Conservation (phyloP, 176 grass and related monocot species). For the Zoysia pacifica region DNA sequence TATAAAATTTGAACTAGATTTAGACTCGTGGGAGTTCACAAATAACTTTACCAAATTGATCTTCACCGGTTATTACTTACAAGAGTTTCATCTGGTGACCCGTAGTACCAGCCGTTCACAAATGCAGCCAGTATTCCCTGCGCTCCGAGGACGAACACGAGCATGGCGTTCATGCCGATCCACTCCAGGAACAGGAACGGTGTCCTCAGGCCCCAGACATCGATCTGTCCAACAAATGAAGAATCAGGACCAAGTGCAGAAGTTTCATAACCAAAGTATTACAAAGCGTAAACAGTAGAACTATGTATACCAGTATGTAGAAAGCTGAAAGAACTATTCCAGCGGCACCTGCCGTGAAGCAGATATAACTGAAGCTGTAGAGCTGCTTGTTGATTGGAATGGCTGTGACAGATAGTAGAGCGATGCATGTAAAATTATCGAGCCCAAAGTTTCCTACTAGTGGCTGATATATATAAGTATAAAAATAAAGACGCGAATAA, state of each 20-base stretch:
- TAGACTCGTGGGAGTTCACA: background rate
- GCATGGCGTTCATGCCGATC: conserved; percentile 92
- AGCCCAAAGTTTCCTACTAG: background rate
- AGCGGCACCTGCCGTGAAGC: conserved; percentile 64
- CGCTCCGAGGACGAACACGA: conserved; percentile 78
- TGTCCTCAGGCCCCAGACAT: conserved; percentile 59
- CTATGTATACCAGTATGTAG: conserved; percentile 57
- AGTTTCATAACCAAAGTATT: background rate
- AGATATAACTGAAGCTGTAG: conserved; percentile 80
- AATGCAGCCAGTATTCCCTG: conserved; percentile 67
- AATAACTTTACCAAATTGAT: background rate
- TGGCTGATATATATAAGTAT: background rate
- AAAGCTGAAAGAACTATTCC: conserved; percentile 66
- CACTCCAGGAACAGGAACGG: conserved; percentile 71
- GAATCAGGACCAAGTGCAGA: background rate
- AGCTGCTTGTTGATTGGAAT: conserved; percentile 90
- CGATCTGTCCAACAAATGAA: conserved; percentile 43
- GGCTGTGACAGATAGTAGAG: conserved; percentile 31
- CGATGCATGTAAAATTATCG: conserved; percentile 7
- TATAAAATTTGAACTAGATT: no score
- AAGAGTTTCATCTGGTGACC: conserved; percentile 46
- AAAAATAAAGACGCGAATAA: background rate
- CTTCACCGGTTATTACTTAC: conserved; percentile 36
- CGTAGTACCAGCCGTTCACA: conserved; percentile 77
- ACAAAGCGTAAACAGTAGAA: background rate